Evolutionary conservation across 2,329 filamentous ascomycete genomes (phyloP).

Genomic region (Basipetospora chlamydospora): DNA sequence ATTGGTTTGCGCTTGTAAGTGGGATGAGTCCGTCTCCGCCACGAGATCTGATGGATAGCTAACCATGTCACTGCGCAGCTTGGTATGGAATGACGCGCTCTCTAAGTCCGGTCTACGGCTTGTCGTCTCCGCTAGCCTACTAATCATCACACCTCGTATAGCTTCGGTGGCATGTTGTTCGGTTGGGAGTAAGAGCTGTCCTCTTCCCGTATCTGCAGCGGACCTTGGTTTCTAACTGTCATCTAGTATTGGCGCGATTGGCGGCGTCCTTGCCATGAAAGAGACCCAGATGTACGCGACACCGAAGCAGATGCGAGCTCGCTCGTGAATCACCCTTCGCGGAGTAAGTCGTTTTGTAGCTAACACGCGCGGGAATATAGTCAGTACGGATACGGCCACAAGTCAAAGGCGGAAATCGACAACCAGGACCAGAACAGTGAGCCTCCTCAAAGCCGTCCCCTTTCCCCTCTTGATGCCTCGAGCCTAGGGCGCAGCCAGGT

Average conservation of each 20-base stretch:
- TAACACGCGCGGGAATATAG: no score
- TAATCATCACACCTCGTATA: no score
- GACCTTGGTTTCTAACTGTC: conserved; percentile 7
- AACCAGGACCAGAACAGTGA: conserved; percentile 43
- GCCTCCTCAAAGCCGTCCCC: neutral
- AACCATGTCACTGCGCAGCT: neutral
- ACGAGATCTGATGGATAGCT: no score
- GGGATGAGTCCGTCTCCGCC: no score
- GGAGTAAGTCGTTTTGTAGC: no score
- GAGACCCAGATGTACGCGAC: conserved; percentile 31
- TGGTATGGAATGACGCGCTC: conserved; percentile 3
- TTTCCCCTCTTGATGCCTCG: no score
- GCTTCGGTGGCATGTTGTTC: conserved; percentile 48
- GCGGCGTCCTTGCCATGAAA: conserved; percentile 48
- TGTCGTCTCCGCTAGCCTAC: no score
- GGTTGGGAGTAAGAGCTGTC: conserved; percentile 21
- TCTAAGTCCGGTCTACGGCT: no score
- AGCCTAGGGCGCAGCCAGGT: no score
- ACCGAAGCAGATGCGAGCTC: neutral
- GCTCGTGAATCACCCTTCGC: neutral
- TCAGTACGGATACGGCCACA: conserved; percentile 18
- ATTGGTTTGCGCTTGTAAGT: conserved; percentile 40
- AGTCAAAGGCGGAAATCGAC: conserved; percentile 19
- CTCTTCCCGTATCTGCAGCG: neutral
- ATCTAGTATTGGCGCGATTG: conserved; percentile 48